These are phyloP conservation scores for Cladophialophora carrionii DNA, from an alignment of 2,329 filamentous ascomycete species.

Conservation along the genomic window DNA sequence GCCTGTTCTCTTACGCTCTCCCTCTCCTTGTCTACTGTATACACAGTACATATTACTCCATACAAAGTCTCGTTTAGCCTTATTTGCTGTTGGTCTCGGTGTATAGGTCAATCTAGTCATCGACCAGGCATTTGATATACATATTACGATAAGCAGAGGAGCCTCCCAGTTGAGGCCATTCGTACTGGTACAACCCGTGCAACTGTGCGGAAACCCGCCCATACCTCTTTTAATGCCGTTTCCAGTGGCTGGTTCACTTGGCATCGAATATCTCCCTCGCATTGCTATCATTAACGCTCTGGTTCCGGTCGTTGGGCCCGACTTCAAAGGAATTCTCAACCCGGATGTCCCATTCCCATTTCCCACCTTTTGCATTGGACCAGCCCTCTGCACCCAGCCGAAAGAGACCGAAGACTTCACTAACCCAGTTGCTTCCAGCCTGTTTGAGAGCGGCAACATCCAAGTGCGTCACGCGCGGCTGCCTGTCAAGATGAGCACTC, in stretches of 20 bases:
- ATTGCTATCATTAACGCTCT: conserved; percentile 7
- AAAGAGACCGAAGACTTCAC: conserved; percentile 27
- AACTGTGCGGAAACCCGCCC: not conserved
- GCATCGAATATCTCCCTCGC: not conserved
- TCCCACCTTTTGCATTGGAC: conserved; percentile 15
- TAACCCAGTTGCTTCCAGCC: conserved; percentile 28
- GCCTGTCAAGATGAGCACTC: not conserved
- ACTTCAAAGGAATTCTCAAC: conserved; percentile 24
- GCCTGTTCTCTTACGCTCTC: too few relatives aligned
- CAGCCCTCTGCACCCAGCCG: conserved; percentile 23
- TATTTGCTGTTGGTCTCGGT: not conserved
- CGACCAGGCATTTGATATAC: not conserved
- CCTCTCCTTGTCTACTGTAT: not conserved
- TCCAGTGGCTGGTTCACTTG: not conserved
- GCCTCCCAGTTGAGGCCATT: not conserved
- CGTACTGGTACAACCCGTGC: not conserved
- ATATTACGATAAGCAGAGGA: conserved; percentile 2
- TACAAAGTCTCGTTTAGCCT: not conserved
- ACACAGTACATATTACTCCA: not conserved
- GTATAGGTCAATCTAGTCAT: not conserved
- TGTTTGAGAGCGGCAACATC: conserved; percentile 16
- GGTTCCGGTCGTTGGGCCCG: conserved; percentile 21
- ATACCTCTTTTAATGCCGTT: not conserved
- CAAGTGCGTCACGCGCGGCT: conserved; percentile 7
- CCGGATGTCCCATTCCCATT: conserved; percentile 24